Evolutionary conservation across 345 rosid species (phyloP).

Genomic region (Hibiscus mutabilis): DNA sequence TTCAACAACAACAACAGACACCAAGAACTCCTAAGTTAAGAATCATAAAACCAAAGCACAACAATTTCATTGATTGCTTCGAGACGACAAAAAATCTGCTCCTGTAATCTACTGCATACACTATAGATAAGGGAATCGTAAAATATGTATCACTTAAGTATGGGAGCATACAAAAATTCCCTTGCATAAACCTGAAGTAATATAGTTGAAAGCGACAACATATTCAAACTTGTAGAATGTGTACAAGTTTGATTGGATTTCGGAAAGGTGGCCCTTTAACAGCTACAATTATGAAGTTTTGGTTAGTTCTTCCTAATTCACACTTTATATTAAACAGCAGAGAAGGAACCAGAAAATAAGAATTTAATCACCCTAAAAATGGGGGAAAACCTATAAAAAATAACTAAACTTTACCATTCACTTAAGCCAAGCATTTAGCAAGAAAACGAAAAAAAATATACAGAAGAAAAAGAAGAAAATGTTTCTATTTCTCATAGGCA

Average conservation of each 20-base stretch:
- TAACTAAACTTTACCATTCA: neutral
- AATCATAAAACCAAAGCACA: neutral
- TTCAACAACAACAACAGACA: neutral
- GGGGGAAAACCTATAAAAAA: neutral
- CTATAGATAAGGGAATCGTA: neutral
- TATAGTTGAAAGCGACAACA: no score
- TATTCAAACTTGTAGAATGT: no score
- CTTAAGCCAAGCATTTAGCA: neutral
- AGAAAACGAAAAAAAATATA: neutral
- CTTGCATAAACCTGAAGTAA: no score
- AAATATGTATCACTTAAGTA: no score
- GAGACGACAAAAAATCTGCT: neutral
- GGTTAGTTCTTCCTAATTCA: neutral
- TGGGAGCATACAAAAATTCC: no score
- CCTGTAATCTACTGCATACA: neutral
- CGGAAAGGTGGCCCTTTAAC: neutral
- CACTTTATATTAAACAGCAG: neutral
- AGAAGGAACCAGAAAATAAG: neutral
- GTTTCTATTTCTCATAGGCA: neutral
- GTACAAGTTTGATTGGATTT: no score
- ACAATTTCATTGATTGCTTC: neutral
- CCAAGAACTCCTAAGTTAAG: neutral
- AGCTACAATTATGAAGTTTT: neutral
- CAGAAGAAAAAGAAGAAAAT: neutral
- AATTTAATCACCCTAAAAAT: neutral